Evolutionary conservation across 192 early-diverging fungal genomes (phyloP), one percentile per base, ranked within the genome.

Genomic region (Coemansia sp.): DNA sequence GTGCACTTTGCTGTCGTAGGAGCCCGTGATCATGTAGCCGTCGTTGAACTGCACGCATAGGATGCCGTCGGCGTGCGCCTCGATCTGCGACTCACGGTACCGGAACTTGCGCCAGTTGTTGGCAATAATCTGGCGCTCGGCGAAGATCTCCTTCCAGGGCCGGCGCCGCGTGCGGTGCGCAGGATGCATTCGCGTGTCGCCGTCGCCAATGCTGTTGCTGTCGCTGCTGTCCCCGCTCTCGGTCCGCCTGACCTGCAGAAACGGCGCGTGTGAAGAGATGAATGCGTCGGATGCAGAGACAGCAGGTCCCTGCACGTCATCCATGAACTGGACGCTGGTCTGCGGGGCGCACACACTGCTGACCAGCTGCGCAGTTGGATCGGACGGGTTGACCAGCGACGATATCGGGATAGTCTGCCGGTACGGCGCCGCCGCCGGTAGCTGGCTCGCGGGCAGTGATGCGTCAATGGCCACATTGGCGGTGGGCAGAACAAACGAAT

Each of bases 111-210:
- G 78, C 96, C 96, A 99, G 77, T 97, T 95, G 22, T 92, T 87
- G 60, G 90, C 94, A 4, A 99, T 86, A 9, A 89, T 80, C 28
- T 92, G 76, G 11, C 96, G 87, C 62, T 97, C 94, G 5, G 92
- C 85, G 67, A 94, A 99, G 23, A 99, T 87, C 40, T 86, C 85
- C 75, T 99, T 99, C 94, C 94, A 99, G 2, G 88, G 86, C 5
- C 91, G 85, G 15, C 82, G 83, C 8, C 60, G 57, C 5, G 43
- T 19, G 15, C 25, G 29, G 15, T 43, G 20, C 2, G 5, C 19
- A 22, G 41, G 20, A 8, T 21, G 41, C 7, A 25, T 25, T 7
- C 20, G 19, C 3, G 41, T 5, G 12, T 25, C 11, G 11, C 14
- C 34, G 42, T 17, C 46, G 43, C 50, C 50, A n/a, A 47, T 38